Evolutionary conservation across 345 rosid species (phyloP).

Genomic region (Bretschneidera sinensis): DNA sequence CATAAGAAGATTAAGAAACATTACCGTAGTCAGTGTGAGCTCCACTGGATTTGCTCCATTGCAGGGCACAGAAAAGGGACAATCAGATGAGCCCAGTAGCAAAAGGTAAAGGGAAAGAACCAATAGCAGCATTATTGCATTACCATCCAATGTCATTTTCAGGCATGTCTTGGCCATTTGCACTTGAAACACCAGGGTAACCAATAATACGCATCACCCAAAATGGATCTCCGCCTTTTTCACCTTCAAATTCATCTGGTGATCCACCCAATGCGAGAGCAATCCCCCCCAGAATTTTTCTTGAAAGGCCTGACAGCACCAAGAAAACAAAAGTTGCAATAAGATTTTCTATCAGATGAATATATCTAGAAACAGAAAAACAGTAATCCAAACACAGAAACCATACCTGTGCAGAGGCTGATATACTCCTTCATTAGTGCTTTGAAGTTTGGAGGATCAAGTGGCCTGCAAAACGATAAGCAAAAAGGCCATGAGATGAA

Average conservation of each 20-base stretch:
- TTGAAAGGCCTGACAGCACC: slow-evolving; percentile 55
- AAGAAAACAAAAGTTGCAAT: slow-evolving; percentile 6
- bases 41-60: slow-evolving; percentile 43
- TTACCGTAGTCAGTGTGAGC: slow-evolving; percentile 92
- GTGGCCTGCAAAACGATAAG: slow-evolving; percentile 78
- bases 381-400: background rate
- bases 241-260: slow-evolving; percentile 66
- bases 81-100: background rate
- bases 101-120: background rate
- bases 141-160: slow-evolving; percentile 84
- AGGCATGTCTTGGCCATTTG: slow-evolving; percentile 25
- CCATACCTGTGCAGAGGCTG: slow-evolving; percentile 61
- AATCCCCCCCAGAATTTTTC: slow-evolving; percentile 70
- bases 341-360: background rate
- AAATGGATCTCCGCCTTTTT: slow-evolving; percentile 74
- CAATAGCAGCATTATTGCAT: slow-evolving; percentile 12
- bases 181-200: slow-evolving; percentile 50
- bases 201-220: slow-evolving; percentile 85
- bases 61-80: slow-evolving; percentile 1
- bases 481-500: slow-evolving; percentile 4
- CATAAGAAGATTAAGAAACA: slow-evolving; percentile 3
- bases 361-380: background rate
- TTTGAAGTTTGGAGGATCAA: slow-evolving; percentile 48
- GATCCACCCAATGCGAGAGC: slow-evolving; percentile 66
- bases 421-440: slow-evolving; percentile 63